phyloP scores from a whole-genome alignment of 345 rosid genomes.

The Bruguiera sexangula region DNA sequence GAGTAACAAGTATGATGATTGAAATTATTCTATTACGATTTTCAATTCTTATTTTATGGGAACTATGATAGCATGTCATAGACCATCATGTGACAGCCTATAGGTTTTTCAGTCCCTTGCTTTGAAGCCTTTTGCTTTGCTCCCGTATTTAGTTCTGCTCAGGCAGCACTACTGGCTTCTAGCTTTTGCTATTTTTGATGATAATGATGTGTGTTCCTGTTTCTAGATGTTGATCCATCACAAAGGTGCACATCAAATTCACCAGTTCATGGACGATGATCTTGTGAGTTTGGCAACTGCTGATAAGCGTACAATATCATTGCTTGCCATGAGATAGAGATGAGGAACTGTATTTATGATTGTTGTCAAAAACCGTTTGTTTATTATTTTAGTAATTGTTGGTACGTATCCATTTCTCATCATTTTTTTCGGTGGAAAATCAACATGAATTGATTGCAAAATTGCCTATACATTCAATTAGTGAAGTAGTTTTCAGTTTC shows the following conservation, averaged over 20 bases:
- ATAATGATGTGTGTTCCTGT: not conserved
- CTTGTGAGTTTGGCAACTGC: conserved; percentile 4
- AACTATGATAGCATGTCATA: too few relatives aligned
- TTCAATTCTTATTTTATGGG: too few relatives aligned
- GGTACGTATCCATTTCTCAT: not conserved
- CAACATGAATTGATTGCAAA: conserved; percentile 13
- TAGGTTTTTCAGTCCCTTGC: too few relatives aligned
- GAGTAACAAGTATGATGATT: too few relatives aligned
- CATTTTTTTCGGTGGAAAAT: conserved; percentile 9
- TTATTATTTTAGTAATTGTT: not conserved
- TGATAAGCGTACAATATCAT: conserved; percentile 6
- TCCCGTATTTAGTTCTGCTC: not conserved
- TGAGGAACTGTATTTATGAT: conserved; percentile 27
- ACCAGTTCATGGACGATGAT: conserved; percentile 1
- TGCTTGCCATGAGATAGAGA: conserved; percentile 11
- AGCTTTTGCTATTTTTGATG: too few relatives aligned
- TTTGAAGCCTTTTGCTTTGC: not conserved
- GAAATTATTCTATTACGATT: too few relatives aligned
- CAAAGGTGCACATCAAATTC: conserved; percentile 28
- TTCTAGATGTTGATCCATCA: conserved; percentile 13
- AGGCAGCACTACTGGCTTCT: not conserved
- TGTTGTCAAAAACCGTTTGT: not conserved
- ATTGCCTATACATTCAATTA: conserved; percentile 18
- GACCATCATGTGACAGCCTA: too few relatives aligned
- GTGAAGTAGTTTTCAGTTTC: conserved; percentile 25